Percentiles rank a stretch among this genome's conserved stretches.
These are phyloP conservation scores for Termitomyces sp. DNA, from an alignment of 768 basidiomycete genomes.

Conservation along the genomic window DNA sequence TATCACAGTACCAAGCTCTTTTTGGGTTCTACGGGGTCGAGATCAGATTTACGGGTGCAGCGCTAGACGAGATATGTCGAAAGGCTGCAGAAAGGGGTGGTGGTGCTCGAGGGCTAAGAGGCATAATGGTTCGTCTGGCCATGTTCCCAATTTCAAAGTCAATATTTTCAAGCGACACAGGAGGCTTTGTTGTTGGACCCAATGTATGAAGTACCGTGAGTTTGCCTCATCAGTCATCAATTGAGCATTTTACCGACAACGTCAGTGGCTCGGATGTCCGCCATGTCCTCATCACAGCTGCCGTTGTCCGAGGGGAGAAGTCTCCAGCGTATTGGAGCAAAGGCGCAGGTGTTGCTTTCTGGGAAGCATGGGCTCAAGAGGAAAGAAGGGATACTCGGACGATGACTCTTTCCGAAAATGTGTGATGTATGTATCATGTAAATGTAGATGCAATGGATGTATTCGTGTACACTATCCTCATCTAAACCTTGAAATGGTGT, in stretches of 20 bases:
- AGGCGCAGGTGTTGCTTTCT: slow-evolving; percentile 64
- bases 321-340: slow-evolving; percentile 75
- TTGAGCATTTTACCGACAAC: not conserved
- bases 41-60: slow-evolving; percentile 79
- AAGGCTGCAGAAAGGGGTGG: slow-evolving; percentile 81
- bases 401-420: not conserved
- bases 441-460: slow-evolving; percentile 11
- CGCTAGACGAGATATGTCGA: slow-evolving; percentile 77
- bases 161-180: slow-evolving; percentile 31
- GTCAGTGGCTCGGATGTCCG: slow-evolving; percentile 50
- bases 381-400: slow-evolving; percentile 34
- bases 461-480: slow-evolving; percentile 8
- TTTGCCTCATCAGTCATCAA: slow-evolving; percentile 18
- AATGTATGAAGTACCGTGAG: slow-evolving; percentile 92
- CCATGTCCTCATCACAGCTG: slow-evolving; percentile 78
- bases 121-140: slow-evolving; percentile 66
- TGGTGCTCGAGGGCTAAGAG: slow-evolving; percentile 85
- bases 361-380: slow-evolving; percentile 74
- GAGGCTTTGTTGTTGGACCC: slow-evolving; percentile 81
- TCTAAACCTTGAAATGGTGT: slow-evolving; percentile 2
- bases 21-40: slow-evolving; percentile 85
- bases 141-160: not conserved
- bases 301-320: slow-evolving; percentile 60
- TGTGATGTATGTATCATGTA: slow-evolving; percentile 11
- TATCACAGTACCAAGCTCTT: slow-evolving; percentile 85